Evolutionary conservation across 495 filamentous ascomycete species (phyloP), one percentile per base, ranked within the genome.

Genomic region (Podospora fimiseda): DNA sequence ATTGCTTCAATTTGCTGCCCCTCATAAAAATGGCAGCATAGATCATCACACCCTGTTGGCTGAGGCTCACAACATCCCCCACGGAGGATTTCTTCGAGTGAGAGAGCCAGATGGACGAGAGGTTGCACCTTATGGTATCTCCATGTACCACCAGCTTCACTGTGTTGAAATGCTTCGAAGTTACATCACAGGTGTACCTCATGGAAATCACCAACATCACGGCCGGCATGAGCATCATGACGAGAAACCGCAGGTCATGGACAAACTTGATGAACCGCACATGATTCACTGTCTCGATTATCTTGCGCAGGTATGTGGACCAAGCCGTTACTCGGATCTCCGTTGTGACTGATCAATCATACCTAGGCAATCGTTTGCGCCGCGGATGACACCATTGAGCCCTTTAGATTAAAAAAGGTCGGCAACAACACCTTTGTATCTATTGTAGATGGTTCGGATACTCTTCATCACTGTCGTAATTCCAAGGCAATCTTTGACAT

Each of bases 101-200:
- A 3, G 43, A 6, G 43, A 45, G 20, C 8, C n/a, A 7, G n/a
- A 11, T 21, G 43, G n/a, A n/a, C 8, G 20, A 19, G n/a, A 11
- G 20, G 20, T 14, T 9, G n/a, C n/a, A n/a, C 20, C 9, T 21
- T 45, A 45, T n/a, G 43, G 43, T 11, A 21, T 45, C n/a, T 45
- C 43, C 3, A 45, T 45, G 43, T 45, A 18, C 43, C 43, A 45
- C 20, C 43, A 45, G 20, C 20, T 45, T n/a, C 43, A 45, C 18
- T 45, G 43, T n/a, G 9, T 45, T 5, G 43, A 45, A 3, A 7
- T 45, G 43, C 20, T 45, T 7, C 3, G 43, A 23, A 18, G 11
- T 20, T 9, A n/a, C 20, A 20, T 45, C 43, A 18, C 8, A 3
- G 43, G 18, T 21, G n/a, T n/a, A n/a, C n/a, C n/a, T n/a, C 5